Evolutionary conservation across 148 eudicot genomes (phyloP), one percentile per base, ranked within the genome.

Genomic region (Fallopia convolvulus): DNA sequence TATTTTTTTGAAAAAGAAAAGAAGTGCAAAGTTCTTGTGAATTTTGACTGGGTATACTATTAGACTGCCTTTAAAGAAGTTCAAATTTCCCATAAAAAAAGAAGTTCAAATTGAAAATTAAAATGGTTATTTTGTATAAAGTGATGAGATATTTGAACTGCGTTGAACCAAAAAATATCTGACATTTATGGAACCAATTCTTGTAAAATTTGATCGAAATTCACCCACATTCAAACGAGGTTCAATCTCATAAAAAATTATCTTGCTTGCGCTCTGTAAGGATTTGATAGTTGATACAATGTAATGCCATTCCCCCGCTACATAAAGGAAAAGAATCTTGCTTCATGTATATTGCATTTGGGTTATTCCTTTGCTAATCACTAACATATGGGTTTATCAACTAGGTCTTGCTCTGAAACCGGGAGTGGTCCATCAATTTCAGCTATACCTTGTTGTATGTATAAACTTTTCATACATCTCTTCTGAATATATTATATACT

Each of bases 401-500:
- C 73, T 84, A 95, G 99, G 99, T 79, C 84, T 95, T 80, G 97
- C 93, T 73, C 72, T 93, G 81, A 95, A 95, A 87, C 99, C 97
- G 41, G 89, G 93, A 56, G 97, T 90, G 70, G 81, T 95, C 55
- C 83, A 86, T 78, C 94, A 84, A 79, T 87, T 91, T 82, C 99
- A 95, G 72, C 83, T 88, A 50, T 82, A 77, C 75, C 72, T 87
- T 55, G 79, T 86, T 75, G 97, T 93, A 93, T 76, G 87, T 84
- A 48, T 75, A 61, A 36, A 13, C 72, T 68, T 63, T 39, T 33
- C 18, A 8, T 73, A 12, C 10, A 4, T 4, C 47, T 44, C 56
- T 20, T 56, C 63, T 56, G n/a, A 32, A 26, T 63, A 63, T 12
- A 12, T 15, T 63, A 6, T 13, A 32, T 13, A 3, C 42, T 8